Base-by-base conservation (phyloP, 2,329 filamentous ascomycete genomes). In the Pseudogymnoascus sp. region DNA sequence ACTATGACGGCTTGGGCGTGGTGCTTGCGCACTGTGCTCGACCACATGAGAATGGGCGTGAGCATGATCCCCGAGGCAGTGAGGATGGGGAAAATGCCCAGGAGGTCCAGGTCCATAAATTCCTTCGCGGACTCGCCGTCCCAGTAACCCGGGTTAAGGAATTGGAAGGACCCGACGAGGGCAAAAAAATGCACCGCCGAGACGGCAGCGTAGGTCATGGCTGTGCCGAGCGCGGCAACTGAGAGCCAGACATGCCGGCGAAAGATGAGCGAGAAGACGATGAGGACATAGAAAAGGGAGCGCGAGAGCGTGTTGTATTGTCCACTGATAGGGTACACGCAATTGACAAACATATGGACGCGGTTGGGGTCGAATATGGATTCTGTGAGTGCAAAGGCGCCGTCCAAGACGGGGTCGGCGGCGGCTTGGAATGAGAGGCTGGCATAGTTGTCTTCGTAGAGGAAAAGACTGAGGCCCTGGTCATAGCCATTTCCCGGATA, bases 31-130 rank as follows among this genome's bases (percentile, higher is more conserved):
- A 64, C 63, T 11, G 63, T 43, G 4, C 14, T 64, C 5, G 61
- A 58, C 63, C 63, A 64, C 43, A 61, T 41, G 1, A 64, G 58
- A 19, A 64, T 64, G 4, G 63, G 63, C 7, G 61, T 64, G 4
- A 64, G 11, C 63, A 64, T 64, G 8, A 64, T 64, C 5, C 41
- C 63, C 2, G 63, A 63, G 2, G 63, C 61, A 12, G 55, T 41
- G 1, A 64, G 61, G 10, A 63, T 64, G 10, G 63, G 58, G 55
- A 64, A 62, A 2, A 64, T 64, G 1, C 61, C 63, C 1, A 43
- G 14, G 6, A 63, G 11, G 26, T 64, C 63, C 8, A 63, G 2
- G 38, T 63, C 61, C 21, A 38, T 16, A 11, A 14, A 63, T 0
- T 31, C 37, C 39, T 38, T 31, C 6, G 49, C 7, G 4, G 60